Base-by-base conservation (phyloP, 805 yeast species). In the Teunomyces tritomae region DNA sequence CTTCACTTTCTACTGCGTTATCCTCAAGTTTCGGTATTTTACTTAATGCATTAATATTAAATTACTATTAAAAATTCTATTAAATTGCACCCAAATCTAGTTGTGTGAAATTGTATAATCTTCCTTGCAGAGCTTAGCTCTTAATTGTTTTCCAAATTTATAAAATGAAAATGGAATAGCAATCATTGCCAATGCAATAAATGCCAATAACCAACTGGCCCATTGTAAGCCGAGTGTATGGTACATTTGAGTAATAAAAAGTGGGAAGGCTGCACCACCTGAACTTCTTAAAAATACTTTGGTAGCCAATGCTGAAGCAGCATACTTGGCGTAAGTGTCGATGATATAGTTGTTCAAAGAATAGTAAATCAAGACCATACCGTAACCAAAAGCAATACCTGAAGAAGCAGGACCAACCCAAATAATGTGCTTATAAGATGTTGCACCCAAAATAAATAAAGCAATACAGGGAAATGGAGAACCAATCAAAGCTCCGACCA, bases 261-360 rank as follows among this genome's bases (percentile, higher is more conserved):
- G 71, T 50, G 92, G 91, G 78, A 87, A 85, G 0, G 90, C 92
- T 26, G 90, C 92, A 72, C 94, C 95, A 59, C 90, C 91, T 16
- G 89, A 86, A 57, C 85, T 78, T 74, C 95, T 79, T 57, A 87
- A 71, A 58, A 87, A 86, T 28, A 86, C 92, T 62, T 87, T 87
- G 4, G 92, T 85, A 11, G 92, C 92, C 56, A 87, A 73, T 0
- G 94, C 94, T 49, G 84, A 77, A 7, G 94, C 89, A 4, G 92
- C 91, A 60, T 77, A 85, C 59, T 85, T 82, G 45, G 89, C 85
- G 67, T 90, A 89, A 34, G 96, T 86, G 67, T 90, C 97, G 62
- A 90, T 88, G 67, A 90, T 91, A 61, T 91, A 89, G 69, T 87
- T 87, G 70, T 87, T 79, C 51, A 79, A 63, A 1, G 83, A 77